Evolutionary conservation across 495 filamentous ascomycete genomes (phyloP), one percentile per base, ranked within the genome.

Genomic region (Xylaria acuta): DNA sequence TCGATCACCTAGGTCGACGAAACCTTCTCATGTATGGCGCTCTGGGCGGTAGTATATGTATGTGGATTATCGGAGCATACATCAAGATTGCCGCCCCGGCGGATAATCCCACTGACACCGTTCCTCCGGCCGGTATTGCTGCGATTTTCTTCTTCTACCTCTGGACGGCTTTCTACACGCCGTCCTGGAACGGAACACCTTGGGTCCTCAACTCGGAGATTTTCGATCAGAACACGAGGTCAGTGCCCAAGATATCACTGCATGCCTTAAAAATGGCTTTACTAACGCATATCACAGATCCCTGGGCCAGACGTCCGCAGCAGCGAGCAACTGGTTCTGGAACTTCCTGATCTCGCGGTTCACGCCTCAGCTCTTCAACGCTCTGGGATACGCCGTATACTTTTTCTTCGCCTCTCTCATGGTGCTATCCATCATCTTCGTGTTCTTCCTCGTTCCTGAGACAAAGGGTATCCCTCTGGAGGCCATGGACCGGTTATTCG

Each of bases 121-220:
- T 92, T 66, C 81, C 82, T 7, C 79, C 86, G 9, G 90, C 86
- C 54, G 91, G 90, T 54, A 90, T 92, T 65, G 88, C 88, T 0
- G 91, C 91, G 45, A 88, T 93, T 58, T 92, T 92, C 84, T 92
- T 93, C 86, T 93, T 93, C 82, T 94, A 93, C 75, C 86, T 94
- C 20, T 93, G 91, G 90, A 93, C 91, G 5, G 88, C 89, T 9
- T 93, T 92, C 81, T 94, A 94, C 76, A 92, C 91, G 7, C 89
- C 92, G 0, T 88, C 89, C 5, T 94, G 91, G 91, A 93, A 94
- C 77, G 91, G 90, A 18, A 90, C 89, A 5, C 89, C 89, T 0
- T 91, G 89, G 89, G 89, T 91, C 47, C 80, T 90, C 72, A 90
- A 90, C 81, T 87, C 88, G 41, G 89, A 90, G 80, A 88, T 89